A percentile compares a stretch with the other conserved stretches of the same genome.
Conservation (phyloP, 805 yeast species). For the Tetrapisispora phaffii region DNA sequence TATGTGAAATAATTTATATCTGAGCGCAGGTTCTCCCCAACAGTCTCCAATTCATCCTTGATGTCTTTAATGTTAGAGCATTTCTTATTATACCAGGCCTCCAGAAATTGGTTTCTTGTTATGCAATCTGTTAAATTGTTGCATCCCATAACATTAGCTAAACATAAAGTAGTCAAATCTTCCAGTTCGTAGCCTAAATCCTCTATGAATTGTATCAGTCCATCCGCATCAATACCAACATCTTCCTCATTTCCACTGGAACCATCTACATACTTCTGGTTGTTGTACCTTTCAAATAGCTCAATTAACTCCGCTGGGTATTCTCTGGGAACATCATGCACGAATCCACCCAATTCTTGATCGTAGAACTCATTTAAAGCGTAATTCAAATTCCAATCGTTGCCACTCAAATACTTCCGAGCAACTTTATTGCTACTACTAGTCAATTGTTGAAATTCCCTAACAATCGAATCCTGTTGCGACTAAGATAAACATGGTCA, state of each 20-base stretch:
- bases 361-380: slow-evolving; percentile 29
- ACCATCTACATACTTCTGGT: slow-evolving; percentile 13
- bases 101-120: slow-evolving; percentile 15
- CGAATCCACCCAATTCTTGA: slow-evolving; percentile 18
- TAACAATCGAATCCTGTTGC: slow-evolving; percentile 6
- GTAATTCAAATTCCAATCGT: slow-evolving; percentile 23
- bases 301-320: slow-evolving; percentile 14
- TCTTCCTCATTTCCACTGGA: slow-evolving; percentile 13
- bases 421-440: slow-evolving; percentile 15
- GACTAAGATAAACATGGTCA: not conserved
- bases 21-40: slow-evolving; percentile 28
- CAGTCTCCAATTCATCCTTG: slow-evolving; percentile 31
- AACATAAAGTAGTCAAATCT: slow-evolving; percentile 56
- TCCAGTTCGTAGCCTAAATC: slow-evolving; percentile 69
- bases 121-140: slow-evolving; percentile 14
- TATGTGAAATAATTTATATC: slow-evolving; percentile 39
- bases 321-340: slow-evolving; percentile 2
- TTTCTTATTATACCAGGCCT: slow-evolving; percentile 19
- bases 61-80: slow-evolving; percentile 36
- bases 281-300: slow-evolving; percentile 15
- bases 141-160: slow-evolving; percentile 56
- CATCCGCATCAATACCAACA: slow-evolving; percentile 58
- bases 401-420: slow-evolving; percentile 15
- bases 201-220: slow-evolving; percentile 56
- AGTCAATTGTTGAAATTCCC: slow-evolving; percentile 19